Conservation (phyloP, 345 rosid genomes). For the Citrus medica region DNA sequence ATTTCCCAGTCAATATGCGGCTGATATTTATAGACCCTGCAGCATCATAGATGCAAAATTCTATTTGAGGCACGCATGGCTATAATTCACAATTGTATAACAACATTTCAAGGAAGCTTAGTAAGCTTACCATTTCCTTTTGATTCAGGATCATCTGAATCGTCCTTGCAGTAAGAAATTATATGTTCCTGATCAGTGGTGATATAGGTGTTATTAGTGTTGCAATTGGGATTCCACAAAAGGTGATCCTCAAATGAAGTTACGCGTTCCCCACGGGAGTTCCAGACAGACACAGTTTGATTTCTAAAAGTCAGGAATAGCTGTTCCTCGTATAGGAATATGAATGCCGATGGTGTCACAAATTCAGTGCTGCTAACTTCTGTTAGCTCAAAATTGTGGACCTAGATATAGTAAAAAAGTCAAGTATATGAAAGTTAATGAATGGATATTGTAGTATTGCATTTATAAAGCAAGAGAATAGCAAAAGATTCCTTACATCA, state of each 20-base stretch:
- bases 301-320: conserved; percentile 50
- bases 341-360: conserved; percentile 54
- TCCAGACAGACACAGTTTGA: conserved; percentile 73
- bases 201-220: conserved; percentile 60
- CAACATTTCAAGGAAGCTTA: too few species aligned
- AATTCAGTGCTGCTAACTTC: conserved; percentile 50
- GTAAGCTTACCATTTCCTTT: conserved; percentile 54
- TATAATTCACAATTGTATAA: too few species aligned
- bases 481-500: conserved; percentile 38
- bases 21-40: conserved; percentile 71
- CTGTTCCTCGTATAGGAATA: conserved; percentile 53
- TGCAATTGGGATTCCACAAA: conserved; percentile 72
- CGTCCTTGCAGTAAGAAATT: conserved; percentile 70
- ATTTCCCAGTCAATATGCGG: conserved; percentile 61
- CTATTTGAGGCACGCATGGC: too few species aligned
- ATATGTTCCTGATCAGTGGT: conserved; percentile 70
- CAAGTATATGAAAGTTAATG: background rate
- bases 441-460: background rate
- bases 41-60: conserved; percentile 22
- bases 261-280: conserved; percentile 57
- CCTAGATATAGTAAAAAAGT: conserved; percentile 23
- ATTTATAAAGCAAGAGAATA: background rate
- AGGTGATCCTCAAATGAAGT: conserved; percentile 64
- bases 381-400: conserved; percentile 42
- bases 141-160: conserved; percentile 44